A percentile compares a stretch with the other conserved stretches of the same genome.
phyloP scores from a whole-genome alignment of 2,329 filamentous ascomycete species.

The Thielaviopsis populi region DNA sequence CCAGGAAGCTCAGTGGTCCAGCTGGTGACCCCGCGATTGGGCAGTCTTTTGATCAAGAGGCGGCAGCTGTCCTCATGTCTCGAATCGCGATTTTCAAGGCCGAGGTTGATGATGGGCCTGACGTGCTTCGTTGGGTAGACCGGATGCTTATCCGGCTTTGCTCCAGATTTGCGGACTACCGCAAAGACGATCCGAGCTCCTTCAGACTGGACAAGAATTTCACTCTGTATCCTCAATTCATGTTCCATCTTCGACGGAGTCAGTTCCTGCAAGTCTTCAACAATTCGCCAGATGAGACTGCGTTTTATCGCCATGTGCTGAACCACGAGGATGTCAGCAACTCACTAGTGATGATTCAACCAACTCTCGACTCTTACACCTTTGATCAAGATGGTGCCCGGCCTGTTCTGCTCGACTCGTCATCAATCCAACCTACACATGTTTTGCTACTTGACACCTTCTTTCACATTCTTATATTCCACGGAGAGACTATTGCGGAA shows the following conservation, averaged over 20 bases:
- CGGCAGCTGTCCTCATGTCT: constrained; percentile 96
- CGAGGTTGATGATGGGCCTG: constrained; percentile 95
- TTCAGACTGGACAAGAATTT: constrained; percentile 98
- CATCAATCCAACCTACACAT: constrained; percentile 87
- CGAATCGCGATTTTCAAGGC: constrained; percentile 98
- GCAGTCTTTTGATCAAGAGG: constrained; percentile 96
- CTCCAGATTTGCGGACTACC: constrained; percentile 91
- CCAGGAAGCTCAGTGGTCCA: constrained; percentile 78
- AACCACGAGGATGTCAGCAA: constrained; percentile 97
- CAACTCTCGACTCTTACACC: constrained; percentile 90
- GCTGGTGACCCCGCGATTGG: constrained; percentile 89
- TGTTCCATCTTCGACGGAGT: constrained; percentile 95
- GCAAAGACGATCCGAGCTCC: constrained; percentile 93
- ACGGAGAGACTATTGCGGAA: constrained; percentile 92
- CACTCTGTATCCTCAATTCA: constrained; percentile 95
- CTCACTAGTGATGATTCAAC: constrained; percentile 97
- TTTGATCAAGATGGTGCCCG: constrained; percentile 88
- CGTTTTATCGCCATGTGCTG: constrained; percentile 94
- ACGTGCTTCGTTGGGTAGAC: constrained; percentile 95
- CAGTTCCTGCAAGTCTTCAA: constrained; percentile 99
- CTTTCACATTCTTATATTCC: constrained; percentile 99
- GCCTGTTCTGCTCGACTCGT: constrained; percentile 89
- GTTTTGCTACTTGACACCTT: constrained; percentile 93
- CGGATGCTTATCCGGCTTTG: constrained; percentile 95
- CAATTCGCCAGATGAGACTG: constrained; percentile 96